Evolutionary conservation across 345 rosid genomes (phyloP), one percentile per base, ranked within the genome.

Genomic region (Passiflora organensis): DNA sequence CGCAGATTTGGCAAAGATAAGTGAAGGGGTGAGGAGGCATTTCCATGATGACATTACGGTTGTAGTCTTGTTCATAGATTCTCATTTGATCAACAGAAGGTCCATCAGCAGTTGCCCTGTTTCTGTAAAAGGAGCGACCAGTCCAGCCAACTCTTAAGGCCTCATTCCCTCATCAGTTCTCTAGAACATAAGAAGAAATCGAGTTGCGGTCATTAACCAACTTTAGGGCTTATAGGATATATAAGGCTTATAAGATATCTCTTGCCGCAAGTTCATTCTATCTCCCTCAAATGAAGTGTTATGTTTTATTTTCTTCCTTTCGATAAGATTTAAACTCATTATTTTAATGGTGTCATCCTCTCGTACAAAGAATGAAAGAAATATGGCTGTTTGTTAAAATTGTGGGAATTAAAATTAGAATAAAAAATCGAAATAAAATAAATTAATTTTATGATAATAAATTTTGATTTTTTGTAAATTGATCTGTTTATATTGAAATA

Each of bases 41-140:
- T 69, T 63, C 24, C 73, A 69, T 58, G 73, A 69, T 43, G 73
- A 69, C 17, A 62, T 69, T 10, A 62, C 64, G 13, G 59, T 62
- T 1, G 48, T 62, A 13, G 67, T 62, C 19, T 45, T 69, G 64
- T 69, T 51, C n/a, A 52, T 62, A 22, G 73, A 69, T 48, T 25
- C 68, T 3, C 51, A 38, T 13, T 36, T 62, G 25, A 44, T 52
- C 34, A 54, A 24, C 12, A 46, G 23, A 42, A 65, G 39, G 47
- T 54, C 68, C 48, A 46, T 2, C 25, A n/a, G 21, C 38, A 51
- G 51, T 48, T 38, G 58, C 47, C 72, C 83, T 0, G 6, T 82
- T 15, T 87, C 98, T 1, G 48, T 85, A 18, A 73, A 57, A 70
- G 96, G 88, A 48, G 37, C 46, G 32, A 5, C 34, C 1, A 1